Percentiles rank a stretch among this genome's conserved stretches.
Evolutionary conservation across 164 flowering plant genomes (phyloP).

Genomic region (Magnolia kwangsiensis): DNA sequence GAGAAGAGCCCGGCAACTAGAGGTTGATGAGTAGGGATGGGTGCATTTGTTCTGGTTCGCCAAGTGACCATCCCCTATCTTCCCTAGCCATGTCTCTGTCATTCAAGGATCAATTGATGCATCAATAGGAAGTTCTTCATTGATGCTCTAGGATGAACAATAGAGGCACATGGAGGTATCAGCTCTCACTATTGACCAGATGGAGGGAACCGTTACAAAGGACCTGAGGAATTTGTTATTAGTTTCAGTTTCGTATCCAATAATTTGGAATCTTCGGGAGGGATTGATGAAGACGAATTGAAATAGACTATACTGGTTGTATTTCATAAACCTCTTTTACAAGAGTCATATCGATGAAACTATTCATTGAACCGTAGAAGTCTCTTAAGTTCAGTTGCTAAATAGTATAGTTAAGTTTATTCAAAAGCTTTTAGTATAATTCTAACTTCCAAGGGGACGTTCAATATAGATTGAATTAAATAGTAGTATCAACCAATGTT

Average conservation of each 20-base stretch:
- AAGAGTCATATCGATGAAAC: too few relatives aligned
- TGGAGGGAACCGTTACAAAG: background rate
- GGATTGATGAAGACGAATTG: background rate
- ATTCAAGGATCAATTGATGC: background rate
- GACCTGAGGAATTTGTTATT: background rate
- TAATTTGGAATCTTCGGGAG: background rate
- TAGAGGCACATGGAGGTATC: slow-evolving; percentile 2
- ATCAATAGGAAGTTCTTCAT: background rate
- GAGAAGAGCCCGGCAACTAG: background rate
- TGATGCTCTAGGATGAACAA: background rate
- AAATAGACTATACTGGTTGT: background rate
- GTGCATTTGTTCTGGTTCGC: background rate
- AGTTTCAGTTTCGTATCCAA: background rate
- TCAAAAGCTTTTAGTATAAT: too few relatives aligned
- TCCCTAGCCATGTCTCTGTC: background rate
- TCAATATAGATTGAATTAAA: too few relatives aligned
- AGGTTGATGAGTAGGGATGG: slow-evolving; percentile 1
- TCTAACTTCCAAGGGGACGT: too few relatives aligned
- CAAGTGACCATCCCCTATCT: background rate
- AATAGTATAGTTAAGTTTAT: too few relatives aligned
- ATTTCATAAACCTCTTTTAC: background rate
- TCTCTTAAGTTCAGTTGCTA: too few relatives aligned
- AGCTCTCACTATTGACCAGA: background rate
- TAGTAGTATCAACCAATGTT: too few relatives aligned
- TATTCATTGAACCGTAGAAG: too few relatives aligned